A percentile compares a stretch with the other conserved stretches of the same genome.
phyloP scores from a whole-genome alignment of 116 monocot species.

The Iris pallida region DNA sequence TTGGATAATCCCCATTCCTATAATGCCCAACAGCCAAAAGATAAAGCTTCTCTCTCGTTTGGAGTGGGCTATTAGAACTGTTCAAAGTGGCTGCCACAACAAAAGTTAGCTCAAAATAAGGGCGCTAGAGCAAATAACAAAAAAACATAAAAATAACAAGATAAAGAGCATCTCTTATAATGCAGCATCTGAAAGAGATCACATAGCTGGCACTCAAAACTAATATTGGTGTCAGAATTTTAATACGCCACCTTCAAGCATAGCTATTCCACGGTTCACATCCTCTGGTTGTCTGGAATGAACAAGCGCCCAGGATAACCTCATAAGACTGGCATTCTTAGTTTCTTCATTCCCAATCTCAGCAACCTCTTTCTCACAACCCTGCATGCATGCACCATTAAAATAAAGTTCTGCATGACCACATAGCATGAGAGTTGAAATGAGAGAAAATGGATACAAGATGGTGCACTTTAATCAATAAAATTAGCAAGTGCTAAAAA shows the following conservation, averaged over 20 bases:
- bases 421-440: not conserved
- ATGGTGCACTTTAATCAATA: too few relatives aligned
- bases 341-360: slow-evolving; percentile 40
- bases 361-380: slow-evolving; percentile 74
- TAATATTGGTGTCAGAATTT: not conserved
- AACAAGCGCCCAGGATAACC: slow-evolving; percentile 98
- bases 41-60: slow-evolving; percentile 75
- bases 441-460: too few relatives aligned
- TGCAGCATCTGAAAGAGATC: too few relatives aligned
- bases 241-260: slow-evolving; percentile 73
- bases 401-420: not conserved
- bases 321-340: slow-evolving; percentile 72
- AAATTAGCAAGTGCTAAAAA: too few relatives aligned
- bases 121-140: not conserved
- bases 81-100: slow-evolving; percentile 58
- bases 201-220: too few relatives aligned
- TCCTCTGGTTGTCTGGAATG: slow-evolving; percentile 85
- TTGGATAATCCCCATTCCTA: slow-evolving; percentile 80
- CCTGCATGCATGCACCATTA: slow-evolving; percentile 40
- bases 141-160: not conserved
- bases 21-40: slow-evolving; percentile 84
- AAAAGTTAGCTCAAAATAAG: not conserved
- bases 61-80: slow-evolving; percentile 45
- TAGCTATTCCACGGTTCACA: slow-evolving; percentile 88
- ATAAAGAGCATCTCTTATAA: not conserved